phyloP scores from a whole-genome alignment of 345 rosid genomes.

The Iberis pinnata region DNA sequence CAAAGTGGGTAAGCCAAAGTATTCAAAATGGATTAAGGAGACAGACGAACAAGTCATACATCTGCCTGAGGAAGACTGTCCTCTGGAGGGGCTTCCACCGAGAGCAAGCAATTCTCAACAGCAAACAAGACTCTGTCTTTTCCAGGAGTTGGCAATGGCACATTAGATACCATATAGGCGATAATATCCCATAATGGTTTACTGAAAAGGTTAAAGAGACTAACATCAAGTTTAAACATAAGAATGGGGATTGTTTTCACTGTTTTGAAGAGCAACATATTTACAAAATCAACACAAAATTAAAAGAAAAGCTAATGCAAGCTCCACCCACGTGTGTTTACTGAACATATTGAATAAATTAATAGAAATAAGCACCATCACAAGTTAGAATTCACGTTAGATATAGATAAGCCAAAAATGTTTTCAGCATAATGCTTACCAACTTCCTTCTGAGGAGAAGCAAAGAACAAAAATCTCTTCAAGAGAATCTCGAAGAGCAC shows the following conservation, averaged over 20 bases:
- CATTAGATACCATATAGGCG: slow-evolving; percentile 62
- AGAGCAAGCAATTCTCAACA: slow-evolving; percentile 75
- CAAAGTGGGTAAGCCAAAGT: slow-evolving; percentile 3
- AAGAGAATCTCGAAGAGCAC: slow-evolving; percentile 61
- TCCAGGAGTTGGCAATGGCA: slow-evolving; percentile 93
- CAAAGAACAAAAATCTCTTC: slow-evolving; percentile 88
- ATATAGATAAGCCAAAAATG: neutral
- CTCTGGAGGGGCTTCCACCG: slow-evolving; percentile 87
- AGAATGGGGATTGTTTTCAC: neutral
- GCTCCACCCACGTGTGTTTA: neutral
- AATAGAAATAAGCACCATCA: neutral
- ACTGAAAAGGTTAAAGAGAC: slow-evolving; percentile 54
- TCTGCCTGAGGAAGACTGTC: slow-evolving; percentile 92
- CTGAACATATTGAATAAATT: slow-evolving; percentile 3
- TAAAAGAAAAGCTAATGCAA: slow-evolving; percentile 4
- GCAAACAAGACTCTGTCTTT: slow-evolving; percentile 85
- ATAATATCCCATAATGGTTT: slow-evolving; percentile 92
- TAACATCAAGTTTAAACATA: slow-evolving; percentile 28
- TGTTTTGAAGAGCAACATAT: neutral
- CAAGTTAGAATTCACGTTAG: neutral
- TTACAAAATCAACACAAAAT: slow-evolving; percentile 7
- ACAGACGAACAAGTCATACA: slow-evolving; percentile 40
- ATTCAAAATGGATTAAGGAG: slow-evolving; percentile 16
- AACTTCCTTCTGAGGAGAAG: slow-evolving; percentile 80
- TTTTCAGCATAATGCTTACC: slow-evolving; percentile 37